A percentile compares a stretch with the other conserved stretches of the same genome.
Evolutionary conservation across 768 basidiomycete genomes (phyloP).

Genomic region (Amanita jacksonii): DNA sequence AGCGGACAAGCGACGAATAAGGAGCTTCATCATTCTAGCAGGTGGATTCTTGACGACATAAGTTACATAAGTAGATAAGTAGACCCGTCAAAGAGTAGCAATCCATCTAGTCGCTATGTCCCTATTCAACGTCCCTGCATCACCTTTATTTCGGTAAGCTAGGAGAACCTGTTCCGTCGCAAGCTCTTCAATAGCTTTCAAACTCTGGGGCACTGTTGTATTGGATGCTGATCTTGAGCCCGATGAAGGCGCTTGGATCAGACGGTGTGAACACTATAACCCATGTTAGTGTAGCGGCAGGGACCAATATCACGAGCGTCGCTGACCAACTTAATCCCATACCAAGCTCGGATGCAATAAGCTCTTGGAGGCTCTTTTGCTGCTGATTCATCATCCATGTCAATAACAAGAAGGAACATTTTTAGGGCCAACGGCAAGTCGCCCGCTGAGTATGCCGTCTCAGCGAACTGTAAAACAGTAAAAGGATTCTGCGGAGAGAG

Average conservation of each 20-base stretch:
- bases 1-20: background rate
- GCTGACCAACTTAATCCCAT: slow-evolving; percentile 72
- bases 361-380: slow-evolving; percentile 36
- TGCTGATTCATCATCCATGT: slow-evolving; percentile 57
- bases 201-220: slow-evolving; percentile 45
- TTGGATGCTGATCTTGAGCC: slow-evolving; percentile 41
- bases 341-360: slow-evolving; percentile 69
- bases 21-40: no score
- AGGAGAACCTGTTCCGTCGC: slow-evolving; percentile 63
- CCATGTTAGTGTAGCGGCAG: background rate
- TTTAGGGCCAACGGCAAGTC: slow-evolving; percentile 72
- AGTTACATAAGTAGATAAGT: background rate
- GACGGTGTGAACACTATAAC: slow-evolving; percentile 48
- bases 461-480: slow-evolving; percentile 74
- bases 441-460: slow-evolving; percentile 75
- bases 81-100: slow-evolving; percentile 17
- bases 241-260: slow-evolving; percentile 26
- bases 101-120: slow-evolving; percentile 40
- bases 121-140: slow-evolving; percentile 30
- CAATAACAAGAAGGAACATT: slow-evolving; percentile 67
- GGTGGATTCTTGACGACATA: no score
- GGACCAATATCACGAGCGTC: background rate
- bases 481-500: slow-evolving; percentile 84
- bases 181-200: slow-evolving; percentile 56
- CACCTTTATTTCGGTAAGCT: slow-evolving; percentile 39